Conservation (phyloP, 2,329 filamentous ascomycete genomes). For the Monosporascus cannonballus region DNA sequence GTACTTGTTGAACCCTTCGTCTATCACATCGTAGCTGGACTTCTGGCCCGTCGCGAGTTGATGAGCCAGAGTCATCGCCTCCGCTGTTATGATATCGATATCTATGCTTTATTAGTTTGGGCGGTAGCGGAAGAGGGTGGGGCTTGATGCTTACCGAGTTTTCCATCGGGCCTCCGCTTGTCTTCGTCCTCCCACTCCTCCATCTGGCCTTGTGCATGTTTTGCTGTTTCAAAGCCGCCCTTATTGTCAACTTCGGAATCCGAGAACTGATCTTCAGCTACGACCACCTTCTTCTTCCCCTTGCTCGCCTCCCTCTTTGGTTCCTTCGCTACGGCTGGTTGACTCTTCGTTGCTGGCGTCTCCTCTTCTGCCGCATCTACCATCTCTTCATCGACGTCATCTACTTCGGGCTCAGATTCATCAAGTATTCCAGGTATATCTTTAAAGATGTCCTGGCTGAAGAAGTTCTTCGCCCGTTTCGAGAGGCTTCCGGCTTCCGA, state of each 20-base stretch:
- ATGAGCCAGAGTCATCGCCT: constrained; percentile 96
- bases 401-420: constrained; percentile 33
- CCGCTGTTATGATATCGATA: constrained; percentile 98
- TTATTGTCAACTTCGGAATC: constrained; percentile 35
- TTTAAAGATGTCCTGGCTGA: constrained; percentile 91
- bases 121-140: neutral
- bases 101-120: constrained; percentile 42
- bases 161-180: constrained; percentile 57
- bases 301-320: constrained; percentile 17
- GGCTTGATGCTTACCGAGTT: constrained; percentile 41
- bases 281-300: constrained; percentile 13
- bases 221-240: constrained; percentile 57
- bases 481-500: constrained; percentile 60
- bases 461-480: constrained; percentile 80
- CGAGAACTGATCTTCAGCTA: constrained; percentile 11
- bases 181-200: constrained; percentile 63
- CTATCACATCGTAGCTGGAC: constrained; percentile 70
- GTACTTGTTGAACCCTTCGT: constrained; percentile 91
- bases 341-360: constrained; percentile 16
- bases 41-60: constrained; percentile 82
- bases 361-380: constrained; percentile 22
- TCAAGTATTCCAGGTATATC: constrained; percentile 65
- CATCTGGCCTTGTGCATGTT: constrained; percentile 31
- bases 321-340: constrained; percentile 11
- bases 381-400: constrained; percentile 23